A percentile compares a stretch with the other conserved stretches of the same genome.
Evolutionary conservation across 441 rosid species (phyloP).

Genomic region (Erysimum cheiri): DNA sequence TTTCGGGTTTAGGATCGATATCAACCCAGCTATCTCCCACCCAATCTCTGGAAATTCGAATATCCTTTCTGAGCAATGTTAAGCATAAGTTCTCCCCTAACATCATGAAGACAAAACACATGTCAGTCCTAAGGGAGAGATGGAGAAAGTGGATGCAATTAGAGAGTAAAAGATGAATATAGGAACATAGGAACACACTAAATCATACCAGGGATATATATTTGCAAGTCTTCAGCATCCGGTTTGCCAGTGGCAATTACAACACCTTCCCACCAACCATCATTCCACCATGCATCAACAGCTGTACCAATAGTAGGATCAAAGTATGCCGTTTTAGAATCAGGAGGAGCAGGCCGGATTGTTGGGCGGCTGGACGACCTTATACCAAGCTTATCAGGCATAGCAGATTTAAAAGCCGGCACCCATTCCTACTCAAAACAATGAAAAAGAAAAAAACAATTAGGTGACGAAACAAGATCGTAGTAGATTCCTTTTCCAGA

Average conservation of each 20-base stretch:
- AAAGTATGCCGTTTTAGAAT: slow-evolving; percentile 42
- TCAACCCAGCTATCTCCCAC: slow-evolving; percentile 77
- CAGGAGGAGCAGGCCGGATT: slow-evolving; percentile 71
- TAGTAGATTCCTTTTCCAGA: neutral
- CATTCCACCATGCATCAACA: slow-evolving; percentile 99
- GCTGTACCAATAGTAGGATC: slow-evolving; percentile 65
- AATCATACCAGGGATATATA: slow-evolving; percentile 80
- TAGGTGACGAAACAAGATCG: slow-evolving; percentile 17
- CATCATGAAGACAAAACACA: slow-evolving; percentile 39
- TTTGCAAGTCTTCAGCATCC: slow-evolving; percentile 53
- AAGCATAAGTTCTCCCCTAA: slow-evolving; percentile 75
- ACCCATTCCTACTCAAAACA: slow-evolving; percentile 80
- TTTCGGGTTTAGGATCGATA: slow-evolving; percentile 62
- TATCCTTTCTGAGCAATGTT: slow-evolving; percentile 60
- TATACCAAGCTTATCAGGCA: slow-evolving; percentile 85
- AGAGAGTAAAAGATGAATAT: slow-evolving; percentile 7
- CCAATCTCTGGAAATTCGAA: slow-evolving; percentile 88
- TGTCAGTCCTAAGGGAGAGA: slow-evolving; percentile 26
- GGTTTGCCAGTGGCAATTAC: slow-evolving; percentile 50
- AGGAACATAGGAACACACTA: slow-evolving; percentile 15
- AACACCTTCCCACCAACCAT: slow-evolving; percentile 99
- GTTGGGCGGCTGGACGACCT: slow-evolving; percentile 76
- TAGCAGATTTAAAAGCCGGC: slow-evolving; percentile 71
- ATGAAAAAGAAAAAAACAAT: slow-evolving; percentile 6
- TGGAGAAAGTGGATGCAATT: slow-evolving; percentile 10